These are phyloP conservation scores for Apophysomyces trapeziformis DNA, from an alignment of 371 early-diverging fungal species.

Conservation along the genomic window DNA sequence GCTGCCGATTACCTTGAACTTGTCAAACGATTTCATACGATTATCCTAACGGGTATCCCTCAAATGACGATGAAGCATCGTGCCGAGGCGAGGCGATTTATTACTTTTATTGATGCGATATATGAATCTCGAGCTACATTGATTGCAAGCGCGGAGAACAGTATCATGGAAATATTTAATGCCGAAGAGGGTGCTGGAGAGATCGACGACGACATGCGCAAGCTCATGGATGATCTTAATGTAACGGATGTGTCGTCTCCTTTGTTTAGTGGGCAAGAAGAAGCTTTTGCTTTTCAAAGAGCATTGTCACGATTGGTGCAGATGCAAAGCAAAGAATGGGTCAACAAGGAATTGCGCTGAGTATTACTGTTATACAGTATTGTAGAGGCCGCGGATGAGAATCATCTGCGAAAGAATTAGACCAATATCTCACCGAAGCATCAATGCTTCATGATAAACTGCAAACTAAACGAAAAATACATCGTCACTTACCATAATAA, in stretches of 20 bases:
- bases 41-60: constrained; percentile 88
- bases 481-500: too few relatives aligned
- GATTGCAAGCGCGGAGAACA: constrained; percentile 74
- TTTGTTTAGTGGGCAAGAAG: constrained; percentile 89
- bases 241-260: constrained; percentile 60
- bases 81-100: constrained; percentile 91
- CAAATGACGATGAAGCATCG: constrained; percentile 79
- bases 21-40: constrained; percentile 67
- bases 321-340: constrained; percentile 81
- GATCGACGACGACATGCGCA: constrained; percentile 41
- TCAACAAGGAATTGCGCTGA: constrained; percentile 29
- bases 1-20: constrained; percentile 93
- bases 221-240: constrained; percentile 46
- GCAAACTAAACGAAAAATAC: too few relatives aligned
- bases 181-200: constrained; percentile 50
- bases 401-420: not conserved
- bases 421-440: too few relatives aligned
- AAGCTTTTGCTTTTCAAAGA: constrained; percentile 95
- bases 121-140: constrained; percentile 78
- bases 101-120: constrained; percentile 91
- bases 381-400: not conserved
- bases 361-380: not conserved
- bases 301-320: constrained; percentile 89
- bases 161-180: constrained; percentile 71
- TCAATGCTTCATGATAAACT: too few relatives aligned